Base-by-base conservation (phyloP, 2,329 filamentous ascomycete species). In the Taxawa tesnikishii region DNA sequence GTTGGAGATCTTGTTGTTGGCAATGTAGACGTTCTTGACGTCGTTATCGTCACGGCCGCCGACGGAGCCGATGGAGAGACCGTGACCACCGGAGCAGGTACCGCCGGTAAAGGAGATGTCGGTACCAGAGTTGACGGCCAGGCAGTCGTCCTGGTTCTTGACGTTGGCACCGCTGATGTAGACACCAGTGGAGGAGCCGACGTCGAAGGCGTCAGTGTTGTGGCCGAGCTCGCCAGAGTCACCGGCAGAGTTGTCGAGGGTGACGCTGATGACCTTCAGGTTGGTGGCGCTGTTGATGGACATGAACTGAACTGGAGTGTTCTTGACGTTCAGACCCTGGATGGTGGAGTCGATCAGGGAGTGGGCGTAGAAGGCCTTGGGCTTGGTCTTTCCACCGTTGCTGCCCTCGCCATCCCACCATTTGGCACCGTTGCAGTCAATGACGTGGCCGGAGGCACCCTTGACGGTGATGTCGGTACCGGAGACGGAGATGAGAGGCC, bases 361-460 rank as follows among this genome's bases (percentile, higher is more conserved):
- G 46, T 75, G 65, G 5, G 65, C 67, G 37, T 53, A 60, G 60
- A 75, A 75, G 57, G 77, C 72, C 58, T 76, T 71, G 40, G 75
- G 75, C 64, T 79, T 79, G 15, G 52, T 69, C 54, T 65, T 66
- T 48, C 73, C 73, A 21, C 73, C 70, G 46, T 73, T 73, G 45
- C 51, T 50, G 18, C 75, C 75, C 53, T 73, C 43, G 31, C 63
- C 59, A 43, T 79, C 74, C 75, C 74, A 79, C 66, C 68, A 77
- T 19, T 56, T 50, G 7, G 60, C 46, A 17, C 74, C 73, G 24
- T 68, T 60, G 34, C 70, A 68, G 43, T 79, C 59, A 30, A 79
- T 63, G n/a, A 61, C 52, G 38, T 60, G 60, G 15, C 67, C 74
- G 1, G 55, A 43, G 15, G 65, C 65, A 26, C 68, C 70, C 8